A percentile compares a stretch with the other conserved stretches of the same genome.
Evolutionary conservation across 228 moss, liverwort and hornwort species (phyloP).

Genomic region (Sphagnum magellanicum): DNA sequence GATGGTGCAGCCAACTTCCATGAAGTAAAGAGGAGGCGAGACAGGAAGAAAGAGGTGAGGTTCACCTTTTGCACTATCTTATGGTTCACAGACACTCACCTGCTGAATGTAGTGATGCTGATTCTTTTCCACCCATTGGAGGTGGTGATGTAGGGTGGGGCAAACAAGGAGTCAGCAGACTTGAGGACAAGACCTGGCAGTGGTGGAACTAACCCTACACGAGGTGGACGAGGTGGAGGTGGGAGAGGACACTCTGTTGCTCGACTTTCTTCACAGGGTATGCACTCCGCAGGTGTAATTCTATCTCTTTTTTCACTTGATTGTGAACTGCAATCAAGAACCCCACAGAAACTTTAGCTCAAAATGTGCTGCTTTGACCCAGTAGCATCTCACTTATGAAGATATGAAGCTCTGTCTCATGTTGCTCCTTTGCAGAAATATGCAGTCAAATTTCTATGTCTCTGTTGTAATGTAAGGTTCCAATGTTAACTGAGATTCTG

Average conservation of each 20-base stretch:
- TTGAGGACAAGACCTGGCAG: slow-evolving; percentile 38
- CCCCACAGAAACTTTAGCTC: not conserved
- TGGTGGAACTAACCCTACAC: not conserved
- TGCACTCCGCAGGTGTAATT: not conserved
- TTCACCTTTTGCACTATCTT: not conserved
- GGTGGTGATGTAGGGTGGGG: slow-evolving; percentile 25
- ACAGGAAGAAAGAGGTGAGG: slow-evolving; percentile 83
- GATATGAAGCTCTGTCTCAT: not conserved
- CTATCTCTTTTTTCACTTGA: not conserved
- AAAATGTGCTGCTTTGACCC: too few relatives aligned
- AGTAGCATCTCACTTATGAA: too few relatives aligned
- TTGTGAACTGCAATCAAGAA: not conserved
- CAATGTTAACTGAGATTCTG: too few relatives aligned
- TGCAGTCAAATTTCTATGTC: not conserved
- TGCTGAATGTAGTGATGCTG: too few relatives aligned
- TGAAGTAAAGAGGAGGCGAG: slow-evolving; percentile 92
- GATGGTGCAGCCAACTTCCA: slow-evolving; percentile 76
- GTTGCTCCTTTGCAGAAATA: not conserved
- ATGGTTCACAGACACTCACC: not conserved
- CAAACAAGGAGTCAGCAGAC: slow-evolving; percentile 28
- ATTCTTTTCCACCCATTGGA: too few relatives aligned
- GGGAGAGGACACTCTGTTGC: slow-evolving; percentile 30
- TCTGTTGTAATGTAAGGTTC: not conserved
- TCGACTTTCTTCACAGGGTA: slow-evolving; percentile 14
- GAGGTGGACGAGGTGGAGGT: slow-evolving; percentile 31